Conservation (phyloP, 2,329 filamentous ascomycete genomes). For the Cercospora sp. region DNA sequence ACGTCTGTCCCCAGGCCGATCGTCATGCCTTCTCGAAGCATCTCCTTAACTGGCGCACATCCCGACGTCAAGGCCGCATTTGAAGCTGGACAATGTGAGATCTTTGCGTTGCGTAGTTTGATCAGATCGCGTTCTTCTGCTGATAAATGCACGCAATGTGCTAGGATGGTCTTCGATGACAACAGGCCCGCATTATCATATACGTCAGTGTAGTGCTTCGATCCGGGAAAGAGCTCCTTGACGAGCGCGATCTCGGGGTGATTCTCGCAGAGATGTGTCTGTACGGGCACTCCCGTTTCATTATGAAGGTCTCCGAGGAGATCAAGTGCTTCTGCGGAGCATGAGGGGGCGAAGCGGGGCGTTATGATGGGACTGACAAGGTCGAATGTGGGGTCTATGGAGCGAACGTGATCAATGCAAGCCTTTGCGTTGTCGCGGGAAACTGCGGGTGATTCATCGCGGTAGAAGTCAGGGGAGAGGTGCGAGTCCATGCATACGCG, state of each 20-base stretch:
- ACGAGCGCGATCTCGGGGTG: constrained; percentile 71
- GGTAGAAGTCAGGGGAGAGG: constrained; percentile 73
- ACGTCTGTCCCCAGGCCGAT: constrained; percentile 91
- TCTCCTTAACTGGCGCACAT: constrained; percentile 69
- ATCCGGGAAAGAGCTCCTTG: constrained; percentile 64
- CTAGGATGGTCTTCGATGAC: constrained; percentile 72
- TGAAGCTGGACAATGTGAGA: constrained; percentile 83
- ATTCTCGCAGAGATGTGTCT: constrained; percentile 92
- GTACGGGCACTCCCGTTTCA: constrained; percentile 66
- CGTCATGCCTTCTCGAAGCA: constrained; percentile 72
- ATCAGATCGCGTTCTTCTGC: constrained; percentile 67
- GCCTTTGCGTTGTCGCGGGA: constrained; percentile 51
- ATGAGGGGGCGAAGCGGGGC: constrained; percentile 61
- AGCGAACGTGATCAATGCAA: constrained; percentile 58
- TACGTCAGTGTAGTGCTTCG: constrained; percentile 68
- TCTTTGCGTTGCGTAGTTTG: constrained; percentile 60
- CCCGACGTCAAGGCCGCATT: constrained; percentile 83
- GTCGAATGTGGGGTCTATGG: constrained; percentile 63
- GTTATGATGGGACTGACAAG: constrained; percentile 81
- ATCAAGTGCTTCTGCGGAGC: constrained; percentile 56
- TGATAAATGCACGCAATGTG: constrained; percentile 77
- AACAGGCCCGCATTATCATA: constrained; percentile 75
- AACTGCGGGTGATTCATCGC: constrained; percentile 66
- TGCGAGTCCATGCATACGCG: constrained; percentile 88
- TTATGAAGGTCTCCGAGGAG: constrained; percentile 65